A percentile compares a stretch with the other conserved stretches of the same genome.
These are phyloP conservation scores for Glutinoglossum americanum DNA, from an alignment of 495 filamentous ascomycete species.

Conservation along the genomic window DNA sequence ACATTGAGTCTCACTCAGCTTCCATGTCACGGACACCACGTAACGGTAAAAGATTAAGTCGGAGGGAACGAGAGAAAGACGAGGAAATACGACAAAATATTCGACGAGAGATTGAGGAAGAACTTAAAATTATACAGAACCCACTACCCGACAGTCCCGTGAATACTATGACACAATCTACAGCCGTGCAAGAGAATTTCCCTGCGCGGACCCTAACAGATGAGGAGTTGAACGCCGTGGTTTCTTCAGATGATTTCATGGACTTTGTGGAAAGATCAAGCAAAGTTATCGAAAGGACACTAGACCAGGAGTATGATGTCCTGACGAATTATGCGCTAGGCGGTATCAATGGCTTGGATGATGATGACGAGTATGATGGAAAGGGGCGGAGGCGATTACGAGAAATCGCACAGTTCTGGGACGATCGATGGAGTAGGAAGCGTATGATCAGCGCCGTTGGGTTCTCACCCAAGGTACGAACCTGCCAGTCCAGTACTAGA, in stretches of 20 bases:
- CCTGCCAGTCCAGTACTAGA: not conserved
- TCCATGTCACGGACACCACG: slow-evolving; percentile 23
- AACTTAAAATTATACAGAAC: slow-evolving; percentile 48
- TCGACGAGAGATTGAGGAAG: slow-evolving; percentile 77
- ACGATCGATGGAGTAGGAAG: slow-evolving; percentile 91
- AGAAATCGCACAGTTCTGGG: slow-evolving; percentile 80
- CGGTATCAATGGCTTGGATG: slow-evolving; percentile 40
- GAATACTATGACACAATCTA: slow-evolving; percentile 19
- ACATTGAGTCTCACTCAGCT: slow-evolving; percentile 27
- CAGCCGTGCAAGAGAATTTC: slow-evolving; percentile 30
- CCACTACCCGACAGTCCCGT: slow-evolving; percentile 24
- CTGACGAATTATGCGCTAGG: slow-evolving; percentile 81
- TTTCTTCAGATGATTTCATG: slow-evolving; percentile 78
- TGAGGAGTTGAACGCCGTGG: slow-evolving; percentile 79
- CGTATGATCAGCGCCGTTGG: slow-evolving; percentile 83
- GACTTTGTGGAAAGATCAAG: slow-evolving; percentile 89
- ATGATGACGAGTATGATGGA: slow-evolving; percentile 42
- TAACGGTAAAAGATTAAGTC: slow-evolving; percentile 45
- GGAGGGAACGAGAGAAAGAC: slow-evolving; percentile 56
- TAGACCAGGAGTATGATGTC: slow-evolving; percentile 89
- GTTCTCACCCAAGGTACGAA: slow-evolving; percentile 67
- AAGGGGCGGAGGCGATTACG: slow-evolving; percentile 62
- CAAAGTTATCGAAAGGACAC: slow-evolving; percentile 88
- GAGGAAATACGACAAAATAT: slow-evolving; percentile 76
- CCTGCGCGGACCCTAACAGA: slow-evolving; percentile 60